phyloP scores from a whole-genome alignment of 768 basidiomycete genomes.

The Infundibulicybe gibba region DNA sequence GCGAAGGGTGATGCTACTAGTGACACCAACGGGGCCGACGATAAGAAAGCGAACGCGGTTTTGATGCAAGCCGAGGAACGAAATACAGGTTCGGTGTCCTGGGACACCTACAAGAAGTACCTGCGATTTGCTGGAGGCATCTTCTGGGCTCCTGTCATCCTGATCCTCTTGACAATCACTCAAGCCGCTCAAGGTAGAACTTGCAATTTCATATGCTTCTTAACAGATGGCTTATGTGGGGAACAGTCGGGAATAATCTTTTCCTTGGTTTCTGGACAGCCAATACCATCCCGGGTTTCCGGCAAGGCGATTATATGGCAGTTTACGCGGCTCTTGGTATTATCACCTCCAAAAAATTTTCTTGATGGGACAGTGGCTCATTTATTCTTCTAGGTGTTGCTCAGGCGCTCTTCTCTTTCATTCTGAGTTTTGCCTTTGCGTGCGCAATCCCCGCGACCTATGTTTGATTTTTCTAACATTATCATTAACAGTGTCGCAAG shows the following conservation, averaged over 20 bases:
- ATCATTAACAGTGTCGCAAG: conserved; percentile 25
- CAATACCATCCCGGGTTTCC: conserved; percentile 48
- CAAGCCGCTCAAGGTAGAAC: conserved; percentile 48
- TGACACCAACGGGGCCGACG: conserved; percentile 8
- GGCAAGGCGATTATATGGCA: conserved; percentile 67
- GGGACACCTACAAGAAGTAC: conserved; percentile 47
- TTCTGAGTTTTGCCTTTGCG: conserved; percentile 47
- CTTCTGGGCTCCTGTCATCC: conserved; percentile 42
- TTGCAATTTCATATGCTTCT: no score
- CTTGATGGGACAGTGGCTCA: background rate
- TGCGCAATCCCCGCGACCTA: conserved; percentile 20
- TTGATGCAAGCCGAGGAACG: conserved; percentile 58
- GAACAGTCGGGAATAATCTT: conserved; percentile 55
- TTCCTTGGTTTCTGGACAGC: conserved; percentile 76
- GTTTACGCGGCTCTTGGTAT: conserved; percentile 43
- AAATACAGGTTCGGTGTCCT: conserved; percentile 47
- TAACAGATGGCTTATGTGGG: no score
- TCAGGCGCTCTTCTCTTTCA: conserved; percentile 48
- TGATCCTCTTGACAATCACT: conserved; percentile 37
- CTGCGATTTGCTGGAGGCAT: conserved; percentile 44
- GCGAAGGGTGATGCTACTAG: background rate
- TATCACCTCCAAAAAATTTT: conserved; percentile 8
- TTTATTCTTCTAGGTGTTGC: conserved; percentile 31
- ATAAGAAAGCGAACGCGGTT: conserved; percentile 24
- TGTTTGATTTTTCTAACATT: background rate